Conservation (phyloP, 2,329 filamentous ascomycete species). For the Macroventuria anomochaeta region DNA sequence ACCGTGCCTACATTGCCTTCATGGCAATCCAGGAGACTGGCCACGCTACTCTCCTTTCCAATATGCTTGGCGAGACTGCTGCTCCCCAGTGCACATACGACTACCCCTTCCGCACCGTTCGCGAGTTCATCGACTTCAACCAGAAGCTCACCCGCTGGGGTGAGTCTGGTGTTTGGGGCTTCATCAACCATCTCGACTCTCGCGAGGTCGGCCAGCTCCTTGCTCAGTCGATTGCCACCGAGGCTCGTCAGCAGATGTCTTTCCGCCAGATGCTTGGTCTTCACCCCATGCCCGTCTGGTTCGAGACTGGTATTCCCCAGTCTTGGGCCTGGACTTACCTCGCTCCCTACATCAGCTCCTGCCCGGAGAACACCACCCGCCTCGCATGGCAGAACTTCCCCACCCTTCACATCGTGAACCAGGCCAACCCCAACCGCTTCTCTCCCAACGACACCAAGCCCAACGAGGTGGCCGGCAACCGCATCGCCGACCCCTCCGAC, state of each 20-base stretch:
- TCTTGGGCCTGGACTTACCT: slow-evolving; percentile 85
- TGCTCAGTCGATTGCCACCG: slow-evolving; percentile 76
- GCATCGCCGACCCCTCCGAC: slow-evolving; percentile 62
- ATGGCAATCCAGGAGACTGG: slow-evolving; percentile 81
- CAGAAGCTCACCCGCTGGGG: slow-evolving; percentile 85
- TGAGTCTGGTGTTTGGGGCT: slow-evolving; percentile 81
- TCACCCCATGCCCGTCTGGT: slow-evolving; percentile 84
- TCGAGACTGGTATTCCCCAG: slow-evolving; percentile 79
- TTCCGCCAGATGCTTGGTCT: slow-evolving; percentile 84
- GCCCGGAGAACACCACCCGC: slow-evolving; percentile 74
- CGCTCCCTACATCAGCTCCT: slow-evolving; percentile 80
- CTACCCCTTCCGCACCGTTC: slow-evolving; percentile 77
- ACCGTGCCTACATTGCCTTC: slow-evolving; percentile 73
- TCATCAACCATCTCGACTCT: slow-evolving; percentile 77
- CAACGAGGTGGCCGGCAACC: slow-evolving; percentile 70
- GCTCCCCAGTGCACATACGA: slow-evolving; percentile 81
- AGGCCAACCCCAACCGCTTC: slow-evolving; percentile 74
- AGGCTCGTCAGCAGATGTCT: slow-evolving; percentile 82
- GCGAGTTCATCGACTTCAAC: slow-evolving; percentile 81
- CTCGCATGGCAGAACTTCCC: slow-evolving; percentile 88
- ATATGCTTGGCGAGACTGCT: slow-evolving; percentile 75
- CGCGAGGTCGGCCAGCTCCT: slow-evolving; percentile 76
- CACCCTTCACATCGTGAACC: slow-evolving; percentile 72
- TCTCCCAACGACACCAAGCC: slow-evolving; percentile 66
- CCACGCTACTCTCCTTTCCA: slow-evolving; percentile 76